A percentile compares a stretch with the other conserved stretches of the same genome.
Evolutionary conservation across 305 asterid species (phyloP).

Genomic region (Caryopteris hybrid): DNA sequence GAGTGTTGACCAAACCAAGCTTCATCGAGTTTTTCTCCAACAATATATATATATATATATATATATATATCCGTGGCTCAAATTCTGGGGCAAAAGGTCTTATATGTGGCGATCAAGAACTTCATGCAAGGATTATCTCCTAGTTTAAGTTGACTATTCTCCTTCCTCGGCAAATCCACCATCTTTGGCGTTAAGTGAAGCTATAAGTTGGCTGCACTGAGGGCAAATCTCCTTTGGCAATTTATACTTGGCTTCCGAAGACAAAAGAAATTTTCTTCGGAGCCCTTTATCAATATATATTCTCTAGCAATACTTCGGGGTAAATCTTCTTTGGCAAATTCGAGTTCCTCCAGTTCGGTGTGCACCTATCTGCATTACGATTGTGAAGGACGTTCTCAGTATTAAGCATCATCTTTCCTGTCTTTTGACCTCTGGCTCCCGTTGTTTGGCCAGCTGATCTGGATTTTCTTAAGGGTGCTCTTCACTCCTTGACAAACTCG

Average conservation of each 20-base stretch:
- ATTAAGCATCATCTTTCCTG: no score
- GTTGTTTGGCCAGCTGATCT: no score
- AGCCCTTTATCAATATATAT: conserved; percentile 21
- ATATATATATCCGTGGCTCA: not conserved
- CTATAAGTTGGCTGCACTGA: conserved; percentile 19
- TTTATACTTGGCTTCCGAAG: conserved; percentile 25
- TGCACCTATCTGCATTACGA: conserved; percentile 14
- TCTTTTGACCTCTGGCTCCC: no score
- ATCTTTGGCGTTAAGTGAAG: conserved; percentile 30
- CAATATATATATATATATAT: not conserved
- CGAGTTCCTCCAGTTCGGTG: conserved; percentile 25
- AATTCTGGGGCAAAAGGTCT: not conserved
- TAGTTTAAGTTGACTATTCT: conserved; percentile 12
- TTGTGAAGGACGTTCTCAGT: no score
- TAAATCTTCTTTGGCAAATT: conserved; percentile 66
- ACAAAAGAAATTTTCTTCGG: conserved; percentile 19
- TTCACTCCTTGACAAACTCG: conserved; percentile 3
- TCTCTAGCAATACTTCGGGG: conserved; percentile 26
- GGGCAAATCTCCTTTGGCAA: conserved; percentile 71
- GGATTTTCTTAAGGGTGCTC: no score
- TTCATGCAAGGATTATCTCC: conserved; percentile 15
- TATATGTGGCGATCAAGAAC: conserved; percentile 1
- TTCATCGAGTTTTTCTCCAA: not conserved
- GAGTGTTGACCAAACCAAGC: conserved; percentile 16
- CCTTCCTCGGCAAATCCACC: conserved; percentile 21